Percentiles rank a stretch among this genome's conserved stretches.
Conservation (phyloP, 2,329 filamentous ascomycete species). For the Cladophialophora chaetospira region DNA sequence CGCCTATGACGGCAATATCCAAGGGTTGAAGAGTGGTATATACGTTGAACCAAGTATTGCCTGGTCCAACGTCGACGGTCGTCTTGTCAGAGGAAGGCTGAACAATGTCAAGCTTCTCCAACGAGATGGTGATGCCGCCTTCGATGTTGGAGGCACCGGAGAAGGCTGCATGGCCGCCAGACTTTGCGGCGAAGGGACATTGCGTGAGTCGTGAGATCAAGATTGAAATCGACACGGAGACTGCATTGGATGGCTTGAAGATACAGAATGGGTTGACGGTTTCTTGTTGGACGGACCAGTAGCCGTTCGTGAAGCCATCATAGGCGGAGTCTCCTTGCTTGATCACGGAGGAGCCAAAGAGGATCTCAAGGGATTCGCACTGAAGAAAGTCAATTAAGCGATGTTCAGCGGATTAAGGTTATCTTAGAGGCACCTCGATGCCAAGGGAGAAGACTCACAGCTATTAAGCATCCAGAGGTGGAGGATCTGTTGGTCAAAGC, state of each 20-base stretch:
- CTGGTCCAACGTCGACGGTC: constrained; percentile 37
- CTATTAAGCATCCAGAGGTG: constrained; percentile 14
- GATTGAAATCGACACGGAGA: constrained; percentile 39
- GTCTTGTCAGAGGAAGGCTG: constrained; percentile 35
- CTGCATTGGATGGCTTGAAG: constrained; percentile 37
- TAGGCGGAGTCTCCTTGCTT: constrained; percentile 23
- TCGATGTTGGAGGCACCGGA: constrained; percentile 55
- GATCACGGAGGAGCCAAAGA: constrained; percentile 23
- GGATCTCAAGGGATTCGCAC: constrained; percentile 20
- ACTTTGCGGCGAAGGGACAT: constrained; percentile 57
- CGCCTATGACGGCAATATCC: constrained; percentile 40
- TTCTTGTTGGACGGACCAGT: constrained; percentile 44
- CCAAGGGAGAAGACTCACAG: constrained; percentile 2
- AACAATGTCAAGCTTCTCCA: constrained; percentile 38
- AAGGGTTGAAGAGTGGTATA: constrained; percentile 39
- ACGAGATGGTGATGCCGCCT: constrained; percentile 42
- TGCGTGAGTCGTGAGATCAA: constrained; percentile 37
- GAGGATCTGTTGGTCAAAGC: constrained; percentile 12
- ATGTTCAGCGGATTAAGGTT: neutral
- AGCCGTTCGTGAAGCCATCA: constrained; percentile 31
- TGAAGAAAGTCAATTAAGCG: neutral
- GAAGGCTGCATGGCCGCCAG: constrained; percentile 61
- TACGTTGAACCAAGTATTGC: constrained; percentile 41
- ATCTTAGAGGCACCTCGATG: neutral
- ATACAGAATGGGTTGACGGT: constrained; percentile 40